Evolutionary conservation across 140 eudicot species (phyloP).

Genomic region (Artemisia princeps): DNA sequence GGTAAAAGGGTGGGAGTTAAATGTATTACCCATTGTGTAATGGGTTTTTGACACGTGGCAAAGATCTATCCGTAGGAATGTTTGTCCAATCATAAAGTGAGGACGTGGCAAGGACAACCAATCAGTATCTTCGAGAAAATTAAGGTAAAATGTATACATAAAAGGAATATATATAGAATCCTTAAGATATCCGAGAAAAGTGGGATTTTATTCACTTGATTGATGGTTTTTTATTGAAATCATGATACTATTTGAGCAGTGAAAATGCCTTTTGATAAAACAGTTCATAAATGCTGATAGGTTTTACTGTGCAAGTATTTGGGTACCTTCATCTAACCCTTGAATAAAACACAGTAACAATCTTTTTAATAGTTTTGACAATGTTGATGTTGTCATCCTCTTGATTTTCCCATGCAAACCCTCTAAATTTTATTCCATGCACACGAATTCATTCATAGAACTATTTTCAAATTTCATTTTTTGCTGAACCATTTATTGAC

Average conservation of each 20-base stretch:
- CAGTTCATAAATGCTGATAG: conserved; percentile 25
- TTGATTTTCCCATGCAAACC: conserved; percentile 11
- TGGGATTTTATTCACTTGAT: conserved; percentile 38
- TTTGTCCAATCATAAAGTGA: conserved; percentile 58
- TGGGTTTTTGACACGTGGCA: conserved; percentile 37
- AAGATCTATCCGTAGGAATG: conserved; percentile 30
- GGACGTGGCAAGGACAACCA: conserved; percentile 62
- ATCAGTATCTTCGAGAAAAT: conserved; percentile 72
- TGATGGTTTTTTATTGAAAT: conserved; percentile 24
- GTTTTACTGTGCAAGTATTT: conserved; percentile 15
- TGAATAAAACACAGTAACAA: conserved; percentile 20
- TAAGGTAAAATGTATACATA: conserved; percentile 51
- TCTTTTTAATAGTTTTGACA: conserved; percentile 11
- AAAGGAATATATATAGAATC: conserved; percentile 31
- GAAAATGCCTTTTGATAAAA: conserved; percentile 20
- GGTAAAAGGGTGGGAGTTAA: conserved; percentile 36
- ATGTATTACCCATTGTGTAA: conserved; percentile 39
- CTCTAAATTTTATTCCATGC: not conserved
- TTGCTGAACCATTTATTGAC: not conserved
- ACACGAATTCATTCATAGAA: not conserved
- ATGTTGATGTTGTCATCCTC: conserved; percentile 14
- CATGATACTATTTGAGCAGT: conserved; percentile 27
- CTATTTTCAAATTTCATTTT: not conserved
- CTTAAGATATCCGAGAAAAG: conserved; percentile 42
- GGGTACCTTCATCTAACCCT: conserved; percentile 23